Evolutionary conservation across 2,329 filamentous ascomycete species (phyloP), one percentile per base, ranked within the genome.

Genomic region (Diaporthe ampelina): DNA sequence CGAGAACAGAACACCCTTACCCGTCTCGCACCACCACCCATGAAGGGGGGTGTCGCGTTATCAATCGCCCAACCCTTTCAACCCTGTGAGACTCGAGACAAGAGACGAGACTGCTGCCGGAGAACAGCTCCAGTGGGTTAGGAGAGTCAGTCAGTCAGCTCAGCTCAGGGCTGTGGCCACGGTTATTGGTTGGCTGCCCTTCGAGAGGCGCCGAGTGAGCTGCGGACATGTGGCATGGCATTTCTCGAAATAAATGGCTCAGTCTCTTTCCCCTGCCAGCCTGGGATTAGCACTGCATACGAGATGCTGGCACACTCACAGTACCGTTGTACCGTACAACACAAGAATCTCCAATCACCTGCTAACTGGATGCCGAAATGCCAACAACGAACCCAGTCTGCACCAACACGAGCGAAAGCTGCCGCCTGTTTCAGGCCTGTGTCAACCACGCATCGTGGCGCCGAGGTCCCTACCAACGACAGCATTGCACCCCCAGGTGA

Each of bases 381-480:
- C 29, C 32, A 52, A 21, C 54, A 57, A 35, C 45, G 13, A 71
- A 43, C 45, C 57, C 24, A 19, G 29, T 21, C 48, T 65, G 17
- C 59, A 21, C 59, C 59, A 48, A 48, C 37, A 32, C 35, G 24
- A 24, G 52, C 40, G 40, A 24, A 17, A 17, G 68, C 50, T 61
- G 45, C 32, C 26, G 45, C 45, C 19, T 72, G 70, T 72, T 72
- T 72, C 70, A 72, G 57, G 40, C 45, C 57, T 63, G 70, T 71
- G 69, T 43, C 57, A 61, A 63, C 43, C 69, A 19, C 8, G 29
- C 54, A 35, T 54, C 63, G 63, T 68, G 32, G 63, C 63, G 63
- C 63, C 63, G 29, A 52, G 45, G 29, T 24, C 8, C n/a, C 61
- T 50, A 52, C 40, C 40, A 43, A 43, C 40, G 2, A 43, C 63